Evolutionary conservation across 768 basidiomycete species (phyloP).

Genomic region (Tricholoma sp.): DNA sequence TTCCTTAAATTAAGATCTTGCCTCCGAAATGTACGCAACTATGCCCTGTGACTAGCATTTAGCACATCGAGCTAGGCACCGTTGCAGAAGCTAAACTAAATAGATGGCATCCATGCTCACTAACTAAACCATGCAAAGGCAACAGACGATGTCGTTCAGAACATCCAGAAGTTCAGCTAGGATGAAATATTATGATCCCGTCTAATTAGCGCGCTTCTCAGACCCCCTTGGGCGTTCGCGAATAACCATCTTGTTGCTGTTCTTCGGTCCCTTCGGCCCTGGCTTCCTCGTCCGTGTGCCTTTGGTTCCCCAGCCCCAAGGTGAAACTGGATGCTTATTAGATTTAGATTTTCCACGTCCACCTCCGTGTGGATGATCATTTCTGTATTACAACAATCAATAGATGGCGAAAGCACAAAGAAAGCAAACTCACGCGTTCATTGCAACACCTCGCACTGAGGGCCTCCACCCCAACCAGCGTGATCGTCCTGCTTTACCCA

Average conservation of each 20-base stretch:
- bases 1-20: too few species aligned
- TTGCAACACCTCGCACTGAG: constrained; percentile 88
- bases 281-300: constrained; percentile 91
- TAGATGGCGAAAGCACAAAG: constrained; percentile 1
- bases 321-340: constrained; percentile 87
- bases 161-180: constrained; percentile 3
- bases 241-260: constrained; percentile 79
- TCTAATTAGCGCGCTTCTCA: constrained; percentile 42
- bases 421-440: constrained; percentile 74
- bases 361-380: constrained; percentile 94
- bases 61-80: too few species aligned
- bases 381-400: constrained; percentile 33
- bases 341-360: constrained; percentile 98
- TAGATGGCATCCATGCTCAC: too few species aligned
- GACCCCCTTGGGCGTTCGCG: constrained; percentile 78
- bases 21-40: too few species aligned
- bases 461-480: constrained; percentile 87
- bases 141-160: neutral
- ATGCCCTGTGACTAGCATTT: too few species aligned
- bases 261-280: constrained; percentile 85
- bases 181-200: constrained; percentile 9
- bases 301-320: constrained; percentile 91
- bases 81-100: too few species aligned
- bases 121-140: neutral
- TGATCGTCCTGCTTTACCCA: constrained; percentile 90